Evolutionary conservation across 306 rosid species (phyloP).

Genomic region (Boehmeria nivea): DNA sequence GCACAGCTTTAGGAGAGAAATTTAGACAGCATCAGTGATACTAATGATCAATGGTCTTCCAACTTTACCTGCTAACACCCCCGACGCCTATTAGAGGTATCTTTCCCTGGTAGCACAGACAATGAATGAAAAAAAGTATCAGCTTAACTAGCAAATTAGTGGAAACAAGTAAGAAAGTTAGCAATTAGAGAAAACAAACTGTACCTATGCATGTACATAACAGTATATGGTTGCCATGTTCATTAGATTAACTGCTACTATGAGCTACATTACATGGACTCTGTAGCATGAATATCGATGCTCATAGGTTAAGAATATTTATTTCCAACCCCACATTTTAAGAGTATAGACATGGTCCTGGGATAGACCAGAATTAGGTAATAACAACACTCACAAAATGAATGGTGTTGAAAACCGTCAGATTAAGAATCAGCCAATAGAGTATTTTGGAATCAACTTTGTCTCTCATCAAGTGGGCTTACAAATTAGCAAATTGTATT

Average conservation of each 20-base stretch:
- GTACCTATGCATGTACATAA: neutral
- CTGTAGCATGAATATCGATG: no score
- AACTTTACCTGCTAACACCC: conserved; percentile 73
- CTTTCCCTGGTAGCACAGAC: conserved; percentile 55
- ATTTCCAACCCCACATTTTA: no score
- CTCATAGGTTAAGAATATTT: no score
- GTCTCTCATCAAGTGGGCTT: neutral
- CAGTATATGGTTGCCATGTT: no score
- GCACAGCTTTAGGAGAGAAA: neutral
- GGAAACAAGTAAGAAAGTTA: conserved; percentile 13
- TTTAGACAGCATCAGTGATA: neutral
- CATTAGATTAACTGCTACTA: no score
- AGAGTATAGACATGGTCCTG: no score
- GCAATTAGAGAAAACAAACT: neutral
- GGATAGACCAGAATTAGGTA: no score
- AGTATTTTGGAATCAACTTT: neutral
- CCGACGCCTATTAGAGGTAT: conserved; percentile 89
- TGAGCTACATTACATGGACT: no score
- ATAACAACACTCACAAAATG: neutral
- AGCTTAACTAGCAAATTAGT: neutral
- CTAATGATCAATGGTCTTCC: conserved; percentile 3
- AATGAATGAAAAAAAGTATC: neutral
- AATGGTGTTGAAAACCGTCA: no score
- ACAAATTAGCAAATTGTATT: neutral
- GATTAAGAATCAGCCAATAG: no score